Evolutionary conservation across 805 yeast species (phyloP).

Genomic region (Cyberlindnera nakhonratchasimensis): DNA sequence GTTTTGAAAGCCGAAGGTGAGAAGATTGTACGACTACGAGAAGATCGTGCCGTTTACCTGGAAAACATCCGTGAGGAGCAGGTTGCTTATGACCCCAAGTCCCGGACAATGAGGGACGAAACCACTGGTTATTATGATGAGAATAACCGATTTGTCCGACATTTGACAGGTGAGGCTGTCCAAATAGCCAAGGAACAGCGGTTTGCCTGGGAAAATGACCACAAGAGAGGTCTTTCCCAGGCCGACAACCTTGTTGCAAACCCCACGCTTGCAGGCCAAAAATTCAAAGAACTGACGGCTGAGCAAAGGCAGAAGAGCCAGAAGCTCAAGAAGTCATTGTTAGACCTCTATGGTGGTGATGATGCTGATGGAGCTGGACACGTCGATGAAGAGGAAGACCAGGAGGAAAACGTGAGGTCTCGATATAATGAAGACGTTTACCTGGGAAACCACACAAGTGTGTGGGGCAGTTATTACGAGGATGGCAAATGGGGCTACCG

Average conservation of each 20-base stretch:
- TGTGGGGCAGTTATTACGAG: slow-evolving; percentile 44
- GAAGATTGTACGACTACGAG: slow-evolving; percentile 57
- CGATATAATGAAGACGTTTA: slow-evolving; percentile 36
- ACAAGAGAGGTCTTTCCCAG: slow-evolving; percentile 27
- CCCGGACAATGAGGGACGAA: slow-evolving; percentile 38
- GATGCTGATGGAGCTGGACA: background rate
- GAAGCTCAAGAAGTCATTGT: slow-evolving; percentile 27
- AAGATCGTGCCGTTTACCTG: slow-evolving; percentile 72
- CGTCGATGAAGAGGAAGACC: slow-evolving; percentile 10
- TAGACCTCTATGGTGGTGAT: slow-evolving; percentile 12
- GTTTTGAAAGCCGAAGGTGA: slow-evolving; percentile 36
- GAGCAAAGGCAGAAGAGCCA: slow-evolving; percentile 29
- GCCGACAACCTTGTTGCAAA: slow-evolving; percentile 36
- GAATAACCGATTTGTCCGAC: slow-evolving; percentile 48
- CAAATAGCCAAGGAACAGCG: slow-evolving; percentile 46
- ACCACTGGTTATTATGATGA: slow-evolving; percentile 34
- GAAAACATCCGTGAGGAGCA: slow-evolving; percentile 44
- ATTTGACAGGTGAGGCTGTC: slow-evolving; percentile 53
- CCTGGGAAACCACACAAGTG: slow-evolving; percentile 37
- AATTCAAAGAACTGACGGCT: slow-evolving; percentile 33
- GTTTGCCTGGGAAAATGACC: slow-evolving; percentile 44
- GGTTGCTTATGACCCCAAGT: slow-evolving; percentile 51
- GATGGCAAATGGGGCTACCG: slow-evolving; percentile 43
- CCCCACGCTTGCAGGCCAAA: slow-evolving; percentile 44
- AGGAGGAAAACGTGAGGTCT: slow-evolving; percentile 23